Percentiles rank a stretch among this genome's conserved stretches.
These are phyloP conservation scores for Filobasidium wieringae DNA, from an alignment of 768 basidiomycete species.

Conservation along the genomic window DNA sequence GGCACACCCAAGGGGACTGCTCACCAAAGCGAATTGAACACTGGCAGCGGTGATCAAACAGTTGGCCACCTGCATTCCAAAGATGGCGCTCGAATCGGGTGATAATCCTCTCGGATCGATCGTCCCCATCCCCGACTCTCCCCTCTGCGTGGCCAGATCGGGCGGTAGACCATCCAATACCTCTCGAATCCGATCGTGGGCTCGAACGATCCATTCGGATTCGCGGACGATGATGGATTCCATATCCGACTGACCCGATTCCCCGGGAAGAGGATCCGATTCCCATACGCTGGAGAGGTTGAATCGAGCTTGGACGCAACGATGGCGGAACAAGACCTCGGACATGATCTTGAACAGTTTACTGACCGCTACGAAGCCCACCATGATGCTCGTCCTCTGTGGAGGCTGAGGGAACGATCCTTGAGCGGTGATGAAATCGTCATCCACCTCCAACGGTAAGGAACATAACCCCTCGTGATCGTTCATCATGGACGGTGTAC, in stretches of 20 bases:
- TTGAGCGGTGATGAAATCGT: constrained; percentile 24
- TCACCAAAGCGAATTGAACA: constrained; percentile 24
- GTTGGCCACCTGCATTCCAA: constrained; percentile 26
- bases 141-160: constrained; percentile 1
- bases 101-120: no score
- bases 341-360: constrained; percentile 22
- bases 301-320: constrained; percentile 12
- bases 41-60: constrained; percentile 24
- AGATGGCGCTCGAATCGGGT: constrained; percentile 12
- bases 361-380: constrained; percentile 19
- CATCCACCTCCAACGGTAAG: constrained; percentile 24
- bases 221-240: constrained; percentile 3
- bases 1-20: constrained; percentile 1
- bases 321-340: constrained; percentile 23
- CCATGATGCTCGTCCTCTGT: constrained; percentile 18
- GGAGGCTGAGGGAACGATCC: constrained; percentile 17
- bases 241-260: background rate
- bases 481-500: constrained; percentile 15
- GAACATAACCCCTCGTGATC: constrained; percentile 22
- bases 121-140: background rate
- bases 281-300: background rate
- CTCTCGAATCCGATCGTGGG: background rate
- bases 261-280: background rate
- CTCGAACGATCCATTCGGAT: constrained; percentile 6
- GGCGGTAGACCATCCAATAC: constrained; percentile 1